Base-by-base conservation (phyloP, 139 green algal species). In the Tetraselmis striata region DNA sequence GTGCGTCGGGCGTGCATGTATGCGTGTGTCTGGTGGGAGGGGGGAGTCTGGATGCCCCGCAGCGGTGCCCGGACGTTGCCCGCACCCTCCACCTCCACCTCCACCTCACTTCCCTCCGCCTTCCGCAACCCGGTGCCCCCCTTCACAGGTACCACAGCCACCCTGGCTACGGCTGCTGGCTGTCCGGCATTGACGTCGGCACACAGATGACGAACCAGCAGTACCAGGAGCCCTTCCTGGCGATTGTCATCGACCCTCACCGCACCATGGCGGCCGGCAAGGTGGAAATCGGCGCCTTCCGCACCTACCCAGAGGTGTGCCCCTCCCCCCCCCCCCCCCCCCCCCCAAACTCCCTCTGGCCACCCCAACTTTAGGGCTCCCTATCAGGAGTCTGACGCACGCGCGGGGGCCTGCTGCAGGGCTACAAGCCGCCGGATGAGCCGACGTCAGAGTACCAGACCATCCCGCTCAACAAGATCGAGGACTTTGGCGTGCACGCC, bases 131-230 rank as follows among this genome's bases (percentile, higher is more conserved):
- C 74, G 18, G 18, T 18, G 11, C 45, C 5, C 18, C 18, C 45
- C 18, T 18, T 67, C 45, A 5, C 45, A 67, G 97, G 97, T 99
- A 99, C 86, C 97, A 99, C 88, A 94, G 84, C 30, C 97, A 99
- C 87, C 97, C 97, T 1, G 97, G 97, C 1, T 99, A 99, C 83
- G 97, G 97, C 59, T 99, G 97, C 90, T 99, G 97, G 97, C 92
- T 99, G 82, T 98, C 95, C 1, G 94, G 94, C 74, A 97, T 97
- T 75, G 96, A 98, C 79, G 89, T 94, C 1, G 77, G 76, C 59
- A 98, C 94, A 1, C 94, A 98, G 85, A 91, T 92, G 83, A 89
- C 88, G 1, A 93, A 96, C 83, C 93, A 96, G 85, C 77, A 81
- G 25, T 59, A 74, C 29, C 90, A 95, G 88, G 97, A 99, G 83